Evolutionary conservation across 2,329 filamentous ascomycete genomes (phyloP), one percentile per base, ranked within the genome.

Genomic region (Hymenoscyphus fructigenus): DNA sequence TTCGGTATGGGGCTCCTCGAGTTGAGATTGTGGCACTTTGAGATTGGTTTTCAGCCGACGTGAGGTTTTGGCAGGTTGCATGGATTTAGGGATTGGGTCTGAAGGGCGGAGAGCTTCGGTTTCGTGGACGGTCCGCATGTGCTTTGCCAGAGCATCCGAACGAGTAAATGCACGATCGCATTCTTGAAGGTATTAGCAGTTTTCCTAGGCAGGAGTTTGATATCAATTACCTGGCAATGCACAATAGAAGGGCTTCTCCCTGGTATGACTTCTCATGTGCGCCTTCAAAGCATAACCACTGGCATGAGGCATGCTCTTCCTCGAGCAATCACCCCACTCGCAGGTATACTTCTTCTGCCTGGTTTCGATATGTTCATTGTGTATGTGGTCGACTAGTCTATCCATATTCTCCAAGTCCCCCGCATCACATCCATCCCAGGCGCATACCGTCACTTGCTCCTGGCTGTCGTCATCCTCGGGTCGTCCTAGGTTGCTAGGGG

Each of bases 201-300:
- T n/a, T n/a, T n/a, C n/a, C n/a, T n/a, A n/a, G n/a, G n/a, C n/a
- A n/a, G n/a, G n/a, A n/a, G n/a, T n/a, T n/a, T n/a, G n/a, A n/a
- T n/a, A n/a, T n/a, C n/a, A n/a, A n/a, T 68, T 84, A 96, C 93
- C 94, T 64, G 95, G 95, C 50, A 99, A 79, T 34, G 93, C 91
- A 78, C 95, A 99, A 80, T 97, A 97, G 76, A 98, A 98, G 0
- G 95, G 95, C 80, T 99, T 99, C 83, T 99, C 95, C 75, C 95
- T 87, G 1, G 95, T 99, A 77, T 99, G 95, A 76, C 93, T 97
- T 71, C 95, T 85, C 93, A 99, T 97, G 75, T 99, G 95, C 10
- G 95, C 95, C 77, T 96, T 93, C 69, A 99, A 81, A 4, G 95
- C 95, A 79, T 99, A 99, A 2, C 92, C 95, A 74, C 93, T 97